Evolutionary conservation across 257 asterid genomes (phyloP).

Genomic region (Forsythia suspensa): DNA sequence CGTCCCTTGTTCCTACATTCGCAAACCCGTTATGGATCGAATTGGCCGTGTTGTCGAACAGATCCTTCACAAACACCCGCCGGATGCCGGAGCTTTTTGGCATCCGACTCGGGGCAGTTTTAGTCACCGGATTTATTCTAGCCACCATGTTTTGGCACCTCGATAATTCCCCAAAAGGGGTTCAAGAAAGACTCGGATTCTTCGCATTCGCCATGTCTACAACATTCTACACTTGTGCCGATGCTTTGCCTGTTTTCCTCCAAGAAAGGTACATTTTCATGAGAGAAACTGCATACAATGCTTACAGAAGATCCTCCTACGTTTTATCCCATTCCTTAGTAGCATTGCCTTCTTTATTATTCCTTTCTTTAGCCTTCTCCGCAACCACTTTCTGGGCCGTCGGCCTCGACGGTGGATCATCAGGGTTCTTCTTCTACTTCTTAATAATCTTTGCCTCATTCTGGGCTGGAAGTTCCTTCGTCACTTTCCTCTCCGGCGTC

Average conservation of each 20-base stretch:
- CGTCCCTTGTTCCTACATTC: conserved; percentile 30
- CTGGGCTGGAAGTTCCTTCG: conserved; percentile 51
- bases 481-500: conserved; percentile 38
- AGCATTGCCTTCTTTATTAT: conserved; percentile 31
- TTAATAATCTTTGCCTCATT: conserved; percentile 35
- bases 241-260: conserved; percentile 39
- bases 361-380: conserved; percentile 34
- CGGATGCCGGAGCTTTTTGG: conserved; percentile 44
- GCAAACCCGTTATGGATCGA: conserved; percentile 48
- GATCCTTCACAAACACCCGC: conserved; percentile 39
- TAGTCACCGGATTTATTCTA: conserved; percentile 42
- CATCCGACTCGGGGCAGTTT: conserved; percentile 36
- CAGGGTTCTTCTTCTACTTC: conserved; percentile 32
- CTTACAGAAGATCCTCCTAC: conserved; percentile 38
- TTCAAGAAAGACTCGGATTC: conserved; percentile 37
- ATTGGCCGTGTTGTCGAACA: conserved; percentile 30
- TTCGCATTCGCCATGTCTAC: conserved; percentile 47
- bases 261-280: conserved; percentile 45
- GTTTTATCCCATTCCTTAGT: conserved; percentile 38
- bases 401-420: conserved; percentile 37
- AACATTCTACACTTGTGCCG: conserved; percentile 43
- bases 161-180: conserved; percentile 41
- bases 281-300: conserved; percentile 50
- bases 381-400: conserved; percentile 42
- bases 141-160: conserved; percentile 45